A percentile compares a stretch with the other conserved stretches of the same genome.
These are phyloP conservation scores for Termitomyces sp. DNA, from an alignment of 768 basidiomycete species.

Conservation along the genomic window DNA sequence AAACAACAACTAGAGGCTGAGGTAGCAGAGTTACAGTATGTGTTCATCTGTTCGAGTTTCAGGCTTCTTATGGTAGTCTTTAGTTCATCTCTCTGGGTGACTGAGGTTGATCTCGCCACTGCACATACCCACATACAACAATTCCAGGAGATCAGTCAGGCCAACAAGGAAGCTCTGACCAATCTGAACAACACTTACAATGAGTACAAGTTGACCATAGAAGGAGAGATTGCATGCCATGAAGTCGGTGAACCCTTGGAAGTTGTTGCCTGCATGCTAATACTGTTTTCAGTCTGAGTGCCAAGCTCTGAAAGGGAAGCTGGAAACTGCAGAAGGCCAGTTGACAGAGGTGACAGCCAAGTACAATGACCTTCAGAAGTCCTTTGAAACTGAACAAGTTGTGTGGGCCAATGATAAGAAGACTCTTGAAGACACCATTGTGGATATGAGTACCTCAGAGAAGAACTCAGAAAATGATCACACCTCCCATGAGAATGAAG, in stretches of 20 bases:
- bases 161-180: conserved; percentile 73
- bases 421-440: conserved; percentile 77
- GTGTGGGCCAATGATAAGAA: conserved; percentile 80
- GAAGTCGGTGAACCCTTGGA: conserved; percentile 48
- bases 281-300: conserved; percentile 50
- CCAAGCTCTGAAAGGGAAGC: conserved; percentile 58
- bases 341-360: conserved; percentile 44
- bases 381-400: conserved; percentile 63
- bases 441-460: conserved; percentile 76
- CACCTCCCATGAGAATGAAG: conserved; percentile 56
- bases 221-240: conserved; percentile 60
- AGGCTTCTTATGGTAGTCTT: neutral
- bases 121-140: conserved; percentile 75
- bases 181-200: conserved; percentile 72
- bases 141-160: conserved; percentile 82
- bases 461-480: conserved; percentile 63
- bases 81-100: conserved; percentile 72
- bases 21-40: conserved; percentile 80
- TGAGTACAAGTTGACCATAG: conserved; percentile 72
- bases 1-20: conserved; percentile 84
- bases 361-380: conserved; percentile 56
- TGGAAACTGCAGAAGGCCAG: conserved; percentile 53
- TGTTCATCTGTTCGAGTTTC: neutral
- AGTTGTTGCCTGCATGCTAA: neutral
- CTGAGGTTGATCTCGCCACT: conserved; percentile 71